These are phyloP conservation scores for Vicia villosa DNA, from an alignment of 306 rosid genomes.

Conservation along the genomic window DNA sequence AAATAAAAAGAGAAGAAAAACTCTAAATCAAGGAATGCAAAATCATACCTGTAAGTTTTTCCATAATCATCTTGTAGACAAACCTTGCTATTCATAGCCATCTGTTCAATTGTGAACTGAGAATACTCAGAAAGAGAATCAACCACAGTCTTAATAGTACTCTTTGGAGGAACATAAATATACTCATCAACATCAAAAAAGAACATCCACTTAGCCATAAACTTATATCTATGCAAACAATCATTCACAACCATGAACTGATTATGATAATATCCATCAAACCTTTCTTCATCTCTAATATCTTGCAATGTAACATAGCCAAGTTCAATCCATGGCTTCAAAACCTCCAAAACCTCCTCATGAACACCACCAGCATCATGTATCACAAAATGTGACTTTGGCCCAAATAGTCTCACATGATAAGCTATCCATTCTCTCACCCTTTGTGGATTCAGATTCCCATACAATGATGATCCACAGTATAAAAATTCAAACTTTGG, in stretches of 20 bases:
- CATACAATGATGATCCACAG: slow-evolving; percentile 79
- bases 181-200: slow-evolving; percentile 92
- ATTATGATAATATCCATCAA: slow-evolving; percentile 91
- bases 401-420: slow-evolving; percentile 76
- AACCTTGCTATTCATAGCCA: slow-evolving; percentile 73
- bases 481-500: slow-evolving; percentile 73
- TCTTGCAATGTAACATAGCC: slow-evolving; percentile 87
- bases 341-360: slow-evolving; percentile 64
- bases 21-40: not conserved
- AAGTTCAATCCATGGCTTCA: slow-evolving; percentile 91
- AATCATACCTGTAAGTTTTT: slow-evolving; percentile 61
- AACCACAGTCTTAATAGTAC: slow-evolving; percentile 61
- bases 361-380: slow-evolving; percentile 93
- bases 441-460: slow-evolving; percentile 76
- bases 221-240: slow-evolving; percentile 75
- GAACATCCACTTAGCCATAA: slow-evolving; percentile 92
- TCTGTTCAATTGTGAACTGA: slow-evolving; percentile 86
- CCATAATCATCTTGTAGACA: slow-evolving; percentile 54
- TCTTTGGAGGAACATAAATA: slow-evolving; percentile 73
- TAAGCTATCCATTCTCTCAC: slow-evolving; percentile 90
- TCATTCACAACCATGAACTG: slow-evolving; percentile 95
- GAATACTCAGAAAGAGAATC: slow-evolving; percentile 59
- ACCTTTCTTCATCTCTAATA: slow-evolving; percentile 81
- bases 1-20: not conserved
- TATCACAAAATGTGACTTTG: slow-evolving; percentile 74